phyloP scores from a whole-genome alignment of 345 rosid genomes.

The Lagerstroemia speciosa region DNA sequence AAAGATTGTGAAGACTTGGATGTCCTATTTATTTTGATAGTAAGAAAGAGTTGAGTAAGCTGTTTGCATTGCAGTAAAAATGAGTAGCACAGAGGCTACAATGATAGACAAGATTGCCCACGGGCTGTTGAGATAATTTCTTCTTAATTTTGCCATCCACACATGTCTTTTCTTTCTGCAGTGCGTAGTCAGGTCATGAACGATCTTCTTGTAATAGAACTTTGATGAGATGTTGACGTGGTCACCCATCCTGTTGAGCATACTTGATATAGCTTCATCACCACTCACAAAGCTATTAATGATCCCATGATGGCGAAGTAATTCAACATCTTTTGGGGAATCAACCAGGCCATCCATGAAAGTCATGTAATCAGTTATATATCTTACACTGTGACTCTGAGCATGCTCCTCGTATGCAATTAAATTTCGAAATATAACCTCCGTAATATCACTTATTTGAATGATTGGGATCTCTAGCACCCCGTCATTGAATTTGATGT shows the following conservation, averaged over 20 bases:
- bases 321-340: constrained; percentile 13
- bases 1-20: too few relatives aligned
- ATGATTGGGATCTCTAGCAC: constrained; percentile 6
- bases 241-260: constrained; percentile 14
- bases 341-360: constrained; percentile 16
- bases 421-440: constrained; percentile 12
- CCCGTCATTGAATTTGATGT: constrained; percentile 12
- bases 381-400: too few relatives aligned
- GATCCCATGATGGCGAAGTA: constrained; percentile 7
- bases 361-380: constrained; percentile 7
- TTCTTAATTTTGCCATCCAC: constrained; percentile 12
- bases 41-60: neutral
- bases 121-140: constrained; percentile 12
- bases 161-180: neutral
- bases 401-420: constrained; percentile 12
- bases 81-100: constrained; percentile 12
- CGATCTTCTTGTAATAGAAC: constrained; percentile 1
- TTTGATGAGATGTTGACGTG: neutral
- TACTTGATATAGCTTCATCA: constrained; percentile 9
- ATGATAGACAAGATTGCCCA: constrained; percentile 16
- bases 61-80: constrained; percentile 3
- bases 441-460: neutral
- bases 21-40: neutral
- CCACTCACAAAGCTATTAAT: constrained; percentile 10
- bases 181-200: neutral